Evolutionary conservation across 441 rosid species (phyloP).

Genomic region (Adansonia madagascariensis): DNA sequence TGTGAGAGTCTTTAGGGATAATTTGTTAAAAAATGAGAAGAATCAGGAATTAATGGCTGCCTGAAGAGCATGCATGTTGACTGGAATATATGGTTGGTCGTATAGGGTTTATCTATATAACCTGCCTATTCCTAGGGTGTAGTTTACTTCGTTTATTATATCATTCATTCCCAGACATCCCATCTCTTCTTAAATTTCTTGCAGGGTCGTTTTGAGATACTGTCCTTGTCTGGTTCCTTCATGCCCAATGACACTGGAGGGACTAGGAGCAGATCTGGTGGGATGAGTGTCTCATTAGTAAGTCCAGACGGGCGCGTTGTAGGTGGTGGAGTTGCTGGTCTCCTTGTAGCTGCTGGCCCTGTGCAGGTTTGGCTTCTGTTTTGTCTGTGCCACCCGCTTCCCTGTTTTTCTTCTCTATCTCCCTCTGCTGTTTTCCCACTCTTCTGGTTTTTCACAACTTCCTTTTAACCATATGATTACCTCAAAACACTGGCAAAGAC

Average conservation of each 20-base stretch:
- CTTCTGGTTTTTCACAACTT: background rate
- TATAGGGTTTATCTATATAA: background rate
- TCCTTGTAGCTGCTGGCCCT: conserved; percentile 65
- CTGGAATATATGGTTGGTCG: background rate
- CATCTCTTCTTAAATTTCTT: conserved; percentile 28
- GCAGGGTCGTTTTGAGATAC: conserved; percentile 73
- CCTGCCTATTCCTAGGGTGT: background rate
- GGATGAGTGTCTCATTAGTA: conserved; percentile 66
- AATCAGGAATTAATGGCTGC: background rate
- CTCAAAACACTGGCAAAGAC: background rate
- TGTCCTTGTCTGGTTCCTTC: conserved; percentile 70
- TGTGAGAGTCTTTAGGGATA: background rate
- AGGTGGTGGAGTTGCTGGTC: conserved; percentile 70
- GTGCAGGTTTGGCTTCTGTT: conserved; percentile 51
- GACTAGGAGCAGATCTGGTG: conserved; percentile 66
- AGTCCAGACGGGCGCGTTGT: conserved; percentile 75
- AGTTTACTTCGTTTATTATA: background rate
- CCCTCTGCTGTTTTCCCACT: too few relatives aligned
- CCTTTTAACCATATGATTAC: background rate
- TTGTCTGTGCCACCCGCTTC: background rate
- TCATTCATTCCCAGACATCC: background rate
- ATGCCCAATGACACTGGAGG: conserved; percentile 69
- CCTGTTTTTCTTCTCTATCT: background rate
- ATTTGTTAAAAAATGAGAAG: background rate
- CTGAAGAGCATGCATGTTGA: background rate